Evolutionary conservation across 257 asterid species (phyloP).

Genomic region (Nicotiana undulata): DNA sequence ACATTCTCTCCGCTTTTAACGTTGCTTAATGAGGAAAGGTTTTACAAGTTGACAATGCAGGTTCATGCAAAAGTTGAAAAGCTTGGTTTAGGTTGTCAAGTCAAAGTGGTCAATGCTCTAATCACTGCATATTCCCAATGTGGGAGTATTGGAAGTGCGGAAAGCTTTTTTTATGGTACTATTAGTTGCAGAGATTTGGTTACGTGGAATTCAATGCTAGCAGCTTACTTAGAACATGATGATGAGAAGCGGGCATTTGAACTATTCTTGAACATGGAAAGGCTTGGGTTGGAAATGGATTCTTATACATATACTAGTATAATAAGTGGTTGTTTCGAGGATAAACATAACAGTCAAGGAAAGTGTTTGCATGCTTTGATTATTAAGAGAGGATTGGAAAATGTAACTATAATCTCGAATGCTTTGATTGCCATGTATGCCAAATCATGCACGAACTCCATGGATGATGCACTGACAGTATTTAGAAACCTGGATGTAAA

Average conservation of each 20-base stretch:
- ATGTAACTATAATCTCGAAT: conserved; percentile 46
- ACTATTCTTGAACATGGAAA: conserved; percentile 57
- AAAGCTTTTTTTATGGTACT: conserved; percentile 43
- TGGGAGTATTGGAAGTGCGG: conserved; percentile 43
- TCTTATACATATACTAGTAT: conserved; percentile 59
- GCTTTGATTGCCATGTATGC: conserved; percentile 64
- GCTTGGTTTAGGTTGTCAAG: conserved; percentile 47
- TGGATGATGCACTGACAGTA: conserved; percentile 47
- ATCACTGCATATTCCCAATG: conserved; percentile 64
- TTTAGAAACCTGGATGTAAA: conserved; percentile 34
- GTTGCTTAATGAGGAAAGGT: conserved; percentile 37
- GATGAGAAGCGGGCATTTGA: conserved; percentile 34
- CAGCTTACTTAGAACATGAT: conserved; percentile 52
- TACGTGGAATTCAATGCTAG: conserved; percentile 81
- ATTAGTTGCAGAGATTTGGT: conserved; percentile 51
- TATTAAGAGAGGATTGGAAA: conserved; percentile 63
- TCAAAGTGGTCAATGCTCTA: conserved; percentile 62
- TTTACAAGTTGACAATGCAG: conserved; percentile 42
- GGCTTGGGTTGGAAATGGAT: conserved; percentile 45
- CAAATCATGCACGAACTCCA: conserved; percentile 30
- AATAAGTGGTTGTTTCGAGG: conserved; percentile 46
- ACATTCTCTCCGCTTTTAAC: conserved; percentile 72
- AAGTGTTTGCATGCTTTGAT: conserved; percentile 64
- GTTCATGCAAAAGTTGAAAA: conserved; percentile 62
- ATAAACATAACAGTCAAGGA: conserved; percentile 30